A percentile compares a stretch with the other conserved stretches of the same genome.
These are phyloP conservation scores for Polygonum aviculare DNA, from an alignment of 148 eudicot genomes.

Conservation along the genomic window DNA sequence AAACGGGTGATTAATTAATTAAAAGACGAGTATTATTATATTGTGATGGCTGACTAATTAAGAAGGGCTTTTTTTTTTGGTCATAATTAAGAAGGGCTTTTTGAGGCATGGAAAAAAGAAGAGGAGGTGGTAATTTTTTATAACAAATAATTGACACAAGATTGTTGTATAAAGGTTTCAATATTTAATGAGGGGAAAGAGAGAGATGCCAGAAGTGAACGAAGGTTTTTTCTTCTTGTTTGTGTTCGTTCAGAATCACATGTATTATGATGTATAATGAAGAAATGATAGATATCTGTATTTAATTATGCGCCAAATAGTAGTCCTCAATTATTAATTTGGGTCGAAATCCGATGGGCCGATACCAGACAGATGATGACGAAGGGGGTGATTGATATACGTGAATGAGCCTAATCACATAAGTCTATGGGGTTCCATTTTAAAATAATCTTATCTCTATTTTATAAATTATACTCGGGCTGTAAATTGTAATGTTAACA, in stretches of 20 bases:
- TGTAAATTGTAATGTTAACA: neutral
- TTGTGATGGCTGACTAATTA: constrained; percentile 2
- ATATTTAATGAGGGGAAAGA: neutral
- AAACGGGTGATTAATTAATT: neutral
- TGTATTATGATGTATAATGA: neutral
- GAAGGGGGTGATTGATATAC: no score
- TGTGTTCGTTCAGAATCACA: constrained; percentile 5
- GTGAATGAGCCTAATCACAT: no score
- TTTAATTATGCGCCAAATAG: neutral
- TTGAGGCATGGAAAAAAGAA: neutral
- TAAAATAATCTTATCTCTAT: neutral
- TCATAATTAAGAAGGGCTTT: constrained; percentile 7
- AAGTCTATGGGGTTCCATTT: no score
- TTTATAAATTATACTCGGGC: neutral
- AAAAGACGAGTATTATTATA: constrained; percentile 5
- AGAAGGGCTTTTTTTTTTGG: constrained; percentile 1
- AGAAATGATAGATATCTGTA: neutral
- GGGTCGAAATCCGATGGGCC: no score
- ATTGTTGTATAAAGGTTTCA: neutral
- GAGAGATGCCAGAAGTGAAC: neutral
- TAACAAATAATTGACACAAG: neutral
- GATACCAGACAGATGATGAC: no score
- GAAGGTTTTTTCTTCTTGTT: constrained; percentile 5
- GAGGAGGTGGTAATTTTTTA: neutral
- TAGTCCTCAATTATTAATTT: neutral